Base-by-base conservation (phyloP, 306 rosid species). In the Mimosa pudica region DNA sequence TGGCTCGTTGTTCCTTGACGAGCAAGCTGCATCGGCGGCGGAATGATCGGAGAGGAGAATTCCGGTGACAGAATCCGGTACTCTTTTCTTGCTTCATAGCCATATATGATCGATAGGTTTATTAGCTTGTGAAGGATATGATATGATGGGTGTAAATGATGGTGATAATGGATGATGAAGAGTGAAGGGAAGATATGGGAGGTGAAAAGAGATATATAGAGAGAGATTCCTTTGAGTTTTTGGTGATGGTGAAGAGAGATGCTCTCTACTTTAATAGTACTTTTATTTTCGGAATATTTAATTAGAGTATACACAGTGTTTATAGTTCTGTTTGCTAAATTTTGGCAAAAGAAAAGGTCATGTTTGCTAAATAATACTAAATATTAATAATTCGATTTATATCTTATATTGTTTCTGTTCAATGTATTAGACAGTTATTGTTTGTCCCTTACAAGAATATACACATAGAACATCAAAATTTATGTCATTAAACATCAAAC, bases 1-100 rank as follows among this genome's bases (percentile, higher is more conserved):
- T 80, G 6, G 91, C 93, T 68, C 97, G 79, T 35, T 86, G 93
- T 80, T 92, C 95, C 84, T 89, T 90, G 68, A 81, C 90, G 63
- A 92, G 75, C 67, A 67, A 41, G n/a, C 86, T 81, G 79, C 93
- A 92, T 74, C 91, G 82, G 35, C 89, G 77, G 54, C 86, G 80
- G 69, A 92, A 89, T 18, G 97, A 82, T 38, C 71, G 78, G 52
- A 88, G 83, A 2, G 89, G 81, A 8, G 73, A 36, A 5, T 70
- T 48, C 18, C 4, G 36, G 3, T 77, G 71, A 67, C 83, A 66
- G 13, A 30, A 70, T 71, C 71, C 79, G 11, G n/a, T 76, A 36
- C 75, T 70, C 24, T 17, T 52, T 52, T 52, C 76, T 46, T 82
- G 44, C 75, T 51, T 81, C 85, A 14, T 51, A 68, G 5, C 8